Conservation (phyloP, 1,284 basidiomycete species). For the Gastroboletus turbinatus region DNA sequence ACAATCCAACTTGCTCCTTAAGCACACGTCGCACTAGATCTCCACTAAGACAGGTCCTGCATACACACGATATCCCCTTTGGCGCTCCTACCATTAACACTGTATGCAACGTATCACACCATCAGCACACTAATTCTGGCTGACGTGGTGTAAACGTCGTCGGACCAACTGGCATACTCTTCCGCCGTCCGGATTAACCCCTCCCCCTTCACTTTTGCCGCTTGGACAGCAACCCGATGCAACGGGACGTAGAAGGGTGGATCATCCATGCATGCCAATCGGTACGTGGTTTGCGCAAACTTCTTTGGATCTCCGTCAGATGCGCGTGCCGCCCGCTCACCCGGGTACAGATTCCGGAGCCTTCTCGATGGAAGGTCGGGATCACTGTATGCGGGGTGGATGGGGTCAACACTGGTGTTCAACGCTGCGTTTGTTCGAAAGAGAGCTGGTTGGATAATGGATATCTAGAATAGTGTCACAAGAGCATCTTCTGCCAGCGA, state of each 20-base stretch:
- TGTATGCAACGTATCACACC: too few relatives aligned
- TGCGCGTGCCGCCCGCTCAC: background rate
- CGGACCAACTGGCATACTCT: constrained; percentile 32
- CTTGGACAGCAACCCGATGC: constrained; percentile 24
- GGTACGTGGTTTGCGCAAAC: constrained; percentile 20
- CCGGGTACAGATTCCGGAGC: constrained; percentile 13
- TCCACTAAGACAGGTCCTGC: too few relatives aligned
- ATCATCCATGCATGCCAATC: constrained; percentile 21
- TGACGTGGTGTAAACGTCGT: constrained; percentile 23
- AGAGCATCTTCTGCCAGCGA: background rate
- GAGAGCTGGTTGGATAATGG: constrained; percentile 29
- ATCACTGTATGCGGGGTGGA: constrained; percentile 25
- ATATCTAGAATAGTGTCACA: constrained; percentile 17
- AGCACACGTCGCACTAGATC: too few relatives aligned
- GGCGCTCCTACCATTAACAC: too few relatives aligned
- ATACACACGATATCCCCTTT: too few relatives aligned
- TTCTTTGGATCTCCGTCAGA: constrained; percentile 26
- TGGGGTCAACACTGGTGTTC: constrained; percentile 6
- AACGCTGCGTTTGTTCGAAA: constrained; percentile 21
- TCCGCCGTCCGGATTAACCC: constrained; percentile 25
- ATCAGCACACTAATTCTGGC: constrained; percentile 7
- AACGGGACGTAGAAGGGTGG: constrained; percentile 30
- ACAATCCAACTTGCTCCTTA: too few relatives aligned
- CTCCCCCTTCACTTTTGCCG: constrained; percentile 27
- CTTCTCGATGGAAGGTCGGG: constrained; percentile 18